These are phyloP conservation scores for Lipomyces mesembrius DNA, from an alignment of 805 yeast species.

Conservation along the genomic window DNA sequence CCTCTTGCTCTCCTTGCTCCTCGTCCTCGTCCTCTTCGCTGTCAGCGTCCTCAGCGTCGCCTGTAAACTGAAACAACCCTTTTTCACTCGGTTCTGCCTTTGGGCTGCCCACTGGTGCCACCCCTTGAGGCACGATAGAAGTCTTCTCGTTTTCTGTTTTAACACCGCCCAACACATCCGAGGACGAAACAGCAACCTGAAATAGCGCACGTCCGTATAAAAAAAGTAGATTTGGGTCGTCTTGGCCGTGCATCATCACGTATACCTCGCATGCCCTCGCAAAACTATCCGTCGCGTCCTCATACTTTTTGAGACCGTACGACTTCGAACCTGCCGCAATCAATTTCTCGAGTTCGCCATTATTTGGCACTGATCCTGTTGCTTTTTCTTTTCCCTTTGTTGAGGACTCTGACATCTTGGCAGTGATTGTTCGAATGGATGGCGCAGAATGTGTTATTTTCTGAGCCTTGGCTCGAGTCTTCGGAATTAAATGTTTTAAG, in stretches of 20 bases:
- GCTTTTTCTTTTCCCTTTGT: slow-evolving; percentile 12
- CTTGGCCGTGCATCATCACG: slow-evolving; percentile 60
- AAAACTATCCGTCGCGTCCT: slow-evolving; percentile 67
- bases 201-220: slow-evolving; percentile 81
- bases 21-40: slow-evolving; percentile 41
- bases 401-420: slow-evolving; percentile 8
- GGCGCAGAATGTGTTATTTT: neutral
- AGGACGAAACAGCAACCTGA: slow-evolving; percentile 71
- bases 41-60: slow-evolving; percentile 41
- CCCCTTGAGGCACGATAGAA: slow-evolving; percentile 33
- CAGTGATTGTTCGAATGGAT: neutral
- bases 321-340: slow-evolving; percentile 66
- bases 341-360: slow-evolving; percentile 52
- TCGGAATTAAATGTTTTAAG: neutral
- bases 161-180: slow-evolving; percentile 73
- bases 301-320: slow-evolving; percentile 68
- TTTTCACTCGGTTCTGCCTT: slow-evolving; percentile 42
- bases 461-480: neutral
- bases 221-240: slow-evolving; percentile 71
- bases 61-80: slow-evolving; percentile 36
- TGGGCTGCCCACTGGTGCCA: slow-evolving; percentile 38
- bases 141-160: slow-evolving; percentile 29
- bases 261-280: slow-evolving; percentile 72
- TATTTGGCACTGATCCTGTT: neutral
- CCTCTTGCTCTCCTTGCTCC: slow-evolving; percentile 46